A percentile compares a stretch with the other conserved stretches of the same genome.
These are phyloP conservation scores for Cydonia oblonga DNA, from an alignment of 331 rosid genomes.

Conservation along the genomic window DNA sequence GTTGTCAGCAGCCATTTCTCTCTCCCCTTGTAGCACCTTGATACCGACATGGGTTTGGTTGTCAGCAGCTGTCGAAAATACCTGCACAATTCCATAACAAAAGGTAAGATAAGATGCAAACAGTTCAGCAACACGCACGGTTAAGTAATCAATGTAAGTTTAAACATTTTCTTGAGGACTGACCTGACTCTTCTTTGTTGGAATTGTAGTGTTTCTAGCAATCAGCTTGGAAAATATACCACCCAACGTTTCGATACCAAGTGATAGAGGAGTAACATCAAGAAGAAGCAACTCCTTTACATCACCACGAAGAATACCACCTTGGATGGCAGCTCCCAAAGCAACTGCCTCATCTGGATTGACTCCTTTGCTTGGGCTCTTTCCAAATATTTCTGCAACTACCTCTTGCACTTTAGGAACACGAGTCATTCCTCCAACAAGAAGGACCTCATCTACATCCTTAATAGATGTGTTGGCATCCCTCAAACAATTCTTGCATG, in stretches of 20 bases:
- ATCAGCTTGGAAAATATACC: constrained; percentile 10
- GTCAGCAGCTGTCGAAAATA: constrained; percentile 3
- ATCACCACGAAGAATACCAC: constrained; percentile 87
- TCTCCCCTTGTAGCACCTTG: constrained; percentile 3
- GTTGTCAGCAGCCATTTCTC: neutral
- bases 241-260: constrained; percentile 10
- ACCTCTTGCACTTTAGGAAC: constrained; percentile 72
- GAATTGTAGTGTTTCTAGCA: constrained; percentile 10
- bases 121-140: neutral
- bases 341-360: constrained; percentile 90
- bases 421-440: constrained; percentile 82
- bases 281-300: constrained; percentile 46
- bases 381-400: constrained; percentile 52
- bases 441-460: constrained; percentile 78
- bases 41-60: neutral
- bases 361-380: constrained; percentile 72
- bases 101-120: neutral
- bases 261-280: constrained; percentile 5
- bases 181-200: constrained; percentile 26
- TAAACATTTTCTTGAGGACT: neutral
- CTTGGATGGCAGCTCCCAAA: constrained; percentile 85
- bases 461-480: constrained; percentile 57
- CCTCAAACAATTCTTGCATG: constrained; percentile 74
- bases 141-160: neutral
- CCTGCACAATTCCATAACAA: constrained; percentile 14